Base-by-base conservation (phyloP, 768 basidiomycete species). In the Lactifluus volemus region DNA sequence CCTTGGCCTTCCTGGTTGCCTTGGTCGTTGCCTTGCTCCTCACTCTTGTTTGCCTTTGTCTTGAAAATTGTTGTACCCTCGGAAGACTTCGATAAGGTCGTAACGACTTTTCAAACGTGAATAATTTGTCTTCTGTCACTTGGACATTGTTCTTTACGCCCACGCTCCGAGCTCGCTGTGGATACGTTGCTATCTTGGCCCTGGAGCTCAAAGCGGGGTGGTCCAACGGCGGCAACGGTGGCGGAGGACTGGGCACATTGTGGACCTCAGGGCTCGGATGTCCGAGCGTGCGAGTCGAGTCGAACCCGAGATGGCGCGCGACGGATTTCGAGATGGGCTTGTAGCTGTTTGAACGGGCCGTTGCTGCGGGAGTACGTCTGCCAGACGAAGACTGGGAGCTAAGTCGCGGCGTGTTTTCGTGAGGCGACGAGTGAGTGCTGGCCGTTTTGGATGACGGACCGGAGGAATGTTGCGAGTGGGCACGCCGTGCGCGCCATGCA, bases 201-300 rank as follows among this genome's bases (percentile, higher is more conserved):
- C 38, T 21, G 12, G 52, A 19, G 3, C 17, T 21, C 17, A 57
- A 45, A 1, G 47, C 50, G 0, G 75, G 74, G 61, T 74, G 84
- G 55, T 77, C 71, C 32, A 84, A 75, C 15, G 81, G 75, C n/a
- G 83, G 83, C 39, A 85, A 67, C 14, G 84, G 82, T 9, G 84
- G 83, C 34, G 73, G 68, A 19, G 76, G 74, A 65, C 42, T 61
- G 65, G 19, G 65, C 60, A 53, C 60, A 66, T 67, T 53, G 21
- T 47, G 45, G 66, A 63, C 49, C 54, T 63, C 63, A 53, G 75
- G 76, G 19, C 77, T 75, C 7, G 71, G 72, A 38, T 71, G 60
- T 9, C 78, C 78, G 61, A 77, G 76, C 0, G 78, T 79, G 57
- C 67, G 72, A 10, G 78, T 77, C 25, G 77, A 77, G 64, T 75